Conservation (phyloP, 2,329 filamentous ascomycete species). For the Fusarium setosum region DNA sequence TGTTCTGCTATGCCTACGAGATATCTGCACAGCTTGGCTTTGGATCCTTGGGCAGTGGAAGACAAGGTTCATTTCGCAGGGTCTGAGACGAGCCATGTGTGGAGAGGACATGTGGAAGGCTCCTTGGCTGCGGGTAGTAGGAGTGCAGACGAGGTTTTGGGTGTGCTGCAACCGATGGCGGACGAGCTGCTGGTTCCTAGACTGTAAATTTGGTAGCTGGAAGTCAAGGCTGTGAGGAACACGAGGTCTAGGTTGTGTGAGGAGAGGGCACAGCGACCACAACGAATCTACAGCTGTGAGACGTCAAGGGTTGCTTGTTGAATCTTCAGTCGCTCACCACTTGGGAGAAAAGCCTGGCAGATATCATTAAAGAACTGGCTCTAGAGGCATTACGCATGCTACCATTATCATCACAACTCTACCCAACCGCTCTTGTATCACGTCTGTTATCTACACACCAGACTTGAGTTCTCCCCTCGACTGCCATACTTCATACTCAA, state of each 20-base stretch:
- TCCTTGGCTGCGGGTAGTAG: slow-evolving; percentile 32
- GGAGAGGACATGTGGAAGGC: slow-evolving; percentile 39
- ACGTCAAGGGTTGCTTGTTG: no score
- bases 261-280: no score
- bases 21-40: slow-evolving; percentile 11
- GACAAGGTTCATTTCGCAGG: slow-evolving; percentile 36
- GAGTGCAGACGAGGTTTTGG: slow-evolving; percentile 26
- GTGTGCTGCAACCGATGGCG: slow-evolving; percentile 1
- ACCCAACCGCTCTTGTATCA: neutral
- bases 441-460: slow-evolving; percentile 8
- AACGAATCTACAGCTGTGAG: no score
- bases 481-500: slow-evolving; percentile 48
- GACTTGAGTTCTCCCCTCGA: slow-evolving; percentile 40
- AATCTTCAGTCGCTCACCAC: neutral
- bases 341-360: neutral
- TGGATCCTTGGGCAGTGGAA: slow-evolving; percentile 34
- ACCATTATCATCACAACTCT: neutral
- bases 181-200: slow-evolving; percentile 10
- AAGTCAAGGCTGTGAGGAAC: no score
- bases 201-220: slow-evolving; percentile 3
- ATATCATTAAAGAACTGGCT: neutral
- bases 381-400: neutral
- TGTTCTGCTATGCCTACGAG: slow-evolving; percentile 22
- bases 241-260: neutral
- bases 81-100: slow-evolving; percentile 32